Conservation (phyloP, 2,329 filamentous ascomycete species). For the Corinectria fuckeliana region DNA sequence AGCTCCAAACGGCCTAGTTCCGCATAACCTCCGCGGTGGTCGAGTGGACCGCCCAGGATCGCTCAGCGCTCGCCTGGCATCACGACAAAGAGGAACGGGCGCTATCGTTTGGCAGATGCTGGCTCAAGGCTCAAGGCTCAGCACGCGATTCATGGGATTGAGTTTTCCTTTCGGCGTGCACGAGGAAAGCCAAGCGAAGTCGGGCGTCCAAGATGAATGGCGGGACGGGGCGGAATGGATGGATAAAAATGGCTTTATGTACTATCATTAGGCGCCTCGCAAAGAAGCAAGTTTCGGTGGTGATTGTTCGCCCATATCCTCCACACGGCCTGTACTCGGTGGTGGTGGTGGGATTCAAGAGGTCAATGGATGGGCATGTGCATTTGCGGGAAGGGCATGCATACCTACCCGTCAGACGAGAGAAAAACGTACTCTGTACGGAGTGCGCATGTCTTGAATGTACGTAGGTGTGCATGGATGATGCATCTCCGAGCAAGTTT, state of each 20-base stretch:
- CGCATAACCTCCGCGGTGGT: constrained; percentile 20
- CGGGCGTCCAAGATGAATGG: background rate
- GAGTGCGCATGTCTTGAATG: constrained; percentile 2
- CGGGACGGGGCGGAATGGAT: no score
- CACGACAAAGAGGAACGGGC: background rate
- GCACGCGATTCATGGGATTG: constrained; percentile 17
- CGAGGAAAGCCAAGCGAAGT: background rate
- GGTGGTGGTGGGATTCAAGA: background rate
- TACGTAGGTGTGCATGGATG: background rate
- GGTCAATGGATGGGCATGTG: constrained; percentile 2
- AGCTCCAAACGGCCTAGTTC: constrained; percentile 24
- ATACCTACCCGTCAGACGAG: background rate
- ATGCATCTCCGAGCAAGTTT: background rate
- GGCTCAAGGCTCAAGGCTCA: constrained; percentile 9
- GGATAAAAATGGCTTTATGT: constrained; percentile 14
- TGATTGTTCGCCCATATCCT: constrained; percentile 1
- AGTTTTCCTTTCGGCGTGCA: background rate
- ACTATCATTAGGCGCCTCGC: background rate
- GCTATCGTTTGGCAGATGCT: constrained; percentile 3
- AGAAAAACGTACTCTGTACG: background rate
- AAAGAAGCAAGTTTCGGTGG: constrained; percentile 15
- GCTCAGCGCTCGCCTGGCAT: constrained; percentile 6
- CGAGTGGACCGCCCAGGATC: constrained; percentile 17
- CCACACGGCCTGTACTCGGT: no score
- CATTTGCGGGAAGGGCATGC: background rate